phyloP scores from a whole-genome alignment of 225 moss, liverwort and hornwort species.

The Antitrichia curtipendula region DNA sequence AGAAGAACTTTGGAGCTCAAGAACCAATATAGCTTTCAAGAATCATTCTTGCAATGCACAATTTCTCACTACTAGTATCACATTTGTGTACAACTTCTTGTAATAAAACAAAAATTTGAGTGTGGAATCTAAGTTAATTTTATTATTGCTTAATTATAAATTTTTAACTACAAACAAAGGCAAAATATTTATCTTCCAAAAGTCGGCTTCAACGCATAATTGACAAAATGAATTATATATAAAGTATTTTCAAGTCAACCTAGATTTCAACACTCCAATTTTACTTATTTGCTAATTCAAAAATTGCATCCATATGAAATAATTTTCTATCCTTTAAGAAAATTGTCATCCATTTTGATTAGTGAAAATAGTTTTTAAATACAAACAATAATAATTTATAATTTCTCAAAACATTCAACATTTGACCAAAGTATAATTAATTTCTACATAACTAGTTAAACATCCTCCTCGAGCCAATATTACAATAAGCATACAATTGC shows the following conservation, averaged over 20 bases:
- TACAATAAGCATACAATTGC: accelerated
- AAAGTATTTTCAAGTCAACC: neutral
- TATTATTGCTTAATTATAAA: too few relatives aligned
- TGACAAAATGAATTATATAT: neutral
- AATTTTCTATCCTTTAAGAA: too few relatives aligned
- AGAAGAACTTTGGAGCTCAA: too few relatives aligned
- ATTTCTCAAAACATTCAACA: neutral
- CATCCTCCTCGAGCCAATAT: accelerated
- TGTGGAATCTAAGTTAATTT: accelerated
- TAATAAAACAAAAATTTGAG: neutral
- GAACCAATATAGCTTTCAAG: neutral
- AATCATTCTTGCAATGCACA: neutral
- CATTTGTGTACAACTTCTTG: neutral
- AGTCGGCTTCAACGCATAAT: neutral
- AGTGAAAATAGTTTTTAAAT: neutral
- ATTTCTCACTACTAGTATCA: accelerated
- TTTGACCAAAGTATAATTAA: neutral
- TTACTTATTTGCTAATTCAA: neutral
- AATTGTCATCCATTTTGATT: neutral
- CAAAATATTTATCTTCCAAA: neutral
- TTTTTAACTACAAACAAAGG: neutral
- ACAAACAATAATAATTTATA: neutral
- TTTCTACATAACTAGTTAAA: neutral
- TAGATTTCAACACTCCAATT: neutral
- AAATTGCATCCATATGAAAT: neutral